A percentile compares a stretch with the other conserved stretches of the same genome.
Evolutionary conservation across 345 rosid genomes (phyloP).

Genomic region (Populus euphratica): DNA sequence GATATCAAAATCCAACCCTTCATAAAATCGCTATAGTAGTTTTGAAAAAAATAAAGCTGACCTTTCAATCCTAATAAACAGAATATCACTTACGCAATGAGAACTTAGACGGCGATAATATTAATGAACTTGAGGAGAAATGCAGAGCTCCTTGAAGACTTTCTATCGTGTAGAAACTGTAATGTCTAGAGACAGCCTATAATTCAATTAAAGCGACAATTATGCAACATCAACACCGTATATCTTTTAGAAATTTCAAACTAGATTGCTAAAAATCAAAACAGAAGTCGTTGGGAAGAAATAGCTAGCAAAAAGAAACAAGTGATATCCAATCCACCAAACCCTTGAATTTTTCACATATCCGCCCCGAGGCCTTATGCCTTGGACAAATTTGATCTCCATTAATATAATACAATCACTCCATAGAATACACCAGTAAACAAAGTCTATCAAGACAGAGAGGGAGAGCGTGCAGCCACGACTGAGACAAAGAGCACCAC

Average conservation of each 20-base stretch:
- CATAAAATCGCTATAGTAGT: too few species aligned
- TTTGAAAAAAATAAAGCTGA: neutral
- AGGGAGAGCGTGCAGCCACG: conserved; percentile 76
- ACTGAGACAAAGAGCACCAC: conserved; percentile 55
- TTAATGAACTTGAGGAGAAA: neutral
- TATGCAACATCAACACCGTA: neutral
- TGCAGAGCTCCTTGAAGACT: neutral
- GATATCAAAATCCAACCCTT: neutral
- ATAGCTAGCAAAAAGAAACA: neutral
- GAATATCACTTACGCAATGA: neutral
- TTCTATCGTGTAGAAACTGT: neutral
- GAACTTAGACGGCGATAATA: neutral
- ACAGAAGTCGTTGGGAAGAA: neutral
- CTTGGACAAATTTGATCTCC: neutral
- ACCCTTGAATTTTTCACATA: neutral
- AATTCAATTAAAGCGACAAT: conserved; percentile 14
- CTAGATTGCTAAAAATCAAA: conserved; percentile 5
- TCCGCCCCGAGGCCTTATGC: neutral
- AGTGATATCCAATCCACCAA: neutral
- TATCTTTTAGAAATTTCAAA: conserved; percentile 12
- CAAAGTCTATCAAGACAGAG: neutral
- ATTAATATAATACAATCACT: neutral
- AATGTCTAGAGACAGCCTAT: neutral
- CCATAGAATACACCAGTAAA: neutral
- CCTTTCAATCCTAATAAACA: neutral